These are phyloP conservation scores for Volvox africanus DNA, from an alignment of 139 green algal genomes.

Conservation along the genomic window DNA sequence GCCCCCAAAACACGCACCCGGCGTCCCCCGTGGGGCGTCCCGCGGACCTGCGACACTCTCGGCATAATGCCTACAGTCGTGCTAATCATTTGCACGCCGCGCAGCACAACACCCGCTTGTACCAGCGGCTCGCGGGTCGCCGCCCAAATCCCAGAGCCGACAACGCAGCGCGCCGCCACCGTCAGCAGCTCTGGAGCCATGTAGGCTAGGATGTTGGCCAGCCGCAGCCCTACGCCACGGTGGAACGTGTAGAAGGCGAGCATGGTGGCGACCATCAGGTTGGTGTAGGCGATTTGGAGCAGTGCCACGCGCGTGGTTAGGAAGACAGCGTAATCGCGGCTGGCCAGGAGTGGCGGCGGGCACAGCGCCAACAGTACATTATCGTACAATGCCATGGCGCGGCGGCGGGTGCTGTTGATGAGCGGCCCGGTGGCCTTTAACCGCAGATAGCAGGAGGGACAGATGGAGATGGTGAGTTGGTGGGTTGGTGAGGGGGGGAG, in stretches of 20 bases:
- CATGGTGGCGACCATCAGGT: slow-evolving; percentile 5
- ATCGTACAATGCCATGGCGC: not conserved
- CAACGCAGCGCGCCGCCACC: not conserved
- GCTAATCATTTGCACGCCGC: not conserved
- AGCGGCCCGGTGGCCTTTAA: not conserved
- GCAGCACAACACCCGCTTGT: not conserved
- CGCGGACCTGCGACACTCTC: not conserved
- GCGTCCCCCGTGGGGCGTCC: no score
- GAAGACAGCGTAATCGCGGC: not conserved
- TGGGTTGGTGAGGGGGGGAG: not conserved
- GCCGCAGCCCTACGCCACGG: not conserved
- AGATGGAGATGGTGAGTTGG: no score
- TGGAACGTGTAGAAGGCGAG: not conserved
- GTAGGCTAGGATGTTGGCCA: not conserved
- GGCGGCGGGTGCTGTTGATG: not conserved
- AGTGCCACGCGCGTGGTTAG: not conserved
- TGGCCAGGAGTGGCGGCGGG: not conserved
- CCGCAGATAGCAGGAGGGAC: not conserved
- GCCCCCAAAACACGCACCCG: not conserved
- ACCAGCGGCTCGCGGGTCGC: not conserved
- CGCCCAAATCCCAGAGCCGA: not conserved
- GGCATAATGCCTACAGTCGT: not conserved
- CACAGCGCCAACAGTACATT: not conserved
- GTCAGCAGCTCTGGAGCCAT: slow-evolving; percentile 5
- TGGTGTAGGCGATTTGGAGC: slow-evolving; percentile 7